Percentiles rank a stretch among this genome's conserved stretches.
Conservation (phyloP, 2,329 filamentous ascomycete genomes). For the Aspergillus sp. region DNA sequence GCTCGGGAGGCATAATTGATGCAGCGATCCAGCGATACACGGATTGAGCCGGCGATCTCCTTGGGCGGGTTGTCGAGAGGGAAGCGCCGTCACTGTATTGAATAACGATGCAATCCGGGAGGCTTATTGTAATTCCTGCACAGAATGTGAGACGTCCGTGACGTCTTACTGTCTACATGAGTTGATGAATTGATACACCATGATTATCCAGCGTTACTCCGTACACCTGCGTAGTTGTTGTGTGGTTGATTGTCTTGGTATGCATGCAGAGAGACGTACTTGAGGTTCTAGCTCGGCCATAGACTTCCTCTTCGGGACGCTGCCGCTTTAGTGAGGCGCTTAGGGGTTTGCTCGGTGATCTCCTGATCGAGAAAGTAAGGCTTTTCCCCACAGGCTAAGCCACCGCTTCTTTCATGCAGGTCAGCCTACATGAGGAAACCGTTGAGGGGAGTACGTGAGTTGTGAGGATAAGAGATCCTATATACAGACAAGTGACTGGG, state of each 20-base stretch:
- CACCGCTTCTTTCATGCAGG: no score
- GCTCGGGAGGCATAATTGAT: slow-evolving; percentile 20
- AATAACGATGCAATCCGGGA: slow-evolving; percentile 16
- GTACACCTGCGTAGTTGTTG: neutral
- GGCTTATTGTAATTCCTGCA: slow-evolving; percentile 18
- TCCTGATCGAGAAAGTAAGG: no score
- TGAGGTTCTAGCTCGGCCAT: no score
- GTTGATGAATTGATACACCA: slow-evolving; percentile 29
- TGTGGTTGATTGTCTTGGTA: neutral
- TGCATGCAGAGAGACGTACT: no score
- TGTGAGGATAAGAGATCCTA: no score
- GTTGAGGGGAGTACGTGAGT: no score
- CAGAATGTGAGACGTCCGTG: slow-evolving; percentile 25
- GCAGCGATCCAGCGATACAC: slow-evolving; percentile 1
- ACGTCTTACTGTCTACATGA: slow-evolving; percentile 24
- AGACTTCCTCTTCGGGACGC: no score
- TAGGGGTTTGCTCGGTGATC: no score
- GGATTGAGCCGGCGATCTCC: neutral
- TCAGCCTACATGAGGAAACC: no score
- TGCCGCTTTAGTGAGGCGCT: no score
- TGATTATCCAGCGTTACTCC: slow-evolving; percentile 8
- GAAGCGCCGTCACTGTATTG: slow-evolving; percentile 15
- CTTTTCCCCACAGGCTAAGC: no score
- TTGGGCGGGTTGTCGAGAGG: slow-evolving; percentile 3
- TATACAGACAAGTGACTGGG: no score